Conservation (phyloP, 106 monocot species). For the Narthecium ossifragum region DNA sequence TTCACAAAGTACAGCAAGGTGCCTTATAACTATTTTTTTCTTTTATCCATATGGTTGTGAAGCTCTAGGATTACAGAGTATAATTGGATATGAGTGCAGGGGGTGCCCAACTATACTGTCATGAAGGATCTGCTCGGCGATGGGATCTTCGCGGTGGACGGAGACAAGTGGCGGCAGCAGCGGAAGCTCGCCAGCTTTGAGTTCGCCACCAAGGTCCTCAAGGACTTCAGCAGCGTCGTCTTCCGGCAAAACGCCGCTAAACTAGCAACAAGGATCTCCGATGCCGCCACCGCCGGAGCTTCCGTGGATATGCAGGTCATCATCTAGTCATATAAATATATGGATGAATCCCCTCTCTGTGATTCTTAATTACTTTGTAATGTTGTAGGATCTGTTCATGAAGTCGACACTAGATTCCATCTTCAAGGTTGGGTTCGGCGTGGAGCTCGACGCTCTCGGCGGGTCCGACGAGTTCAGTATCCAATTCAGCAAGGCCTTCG, state of each 20-base stretch:
- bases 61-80: not conserved
- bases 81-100: constrained; percentile 1
- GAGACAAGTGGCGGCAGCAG: constrained; percentile 38
- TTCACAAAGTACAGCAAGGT: constrained; percentile 39
- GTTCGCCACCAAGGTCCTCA: constrained; percentile 28
- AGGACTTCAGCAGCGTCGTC: constrained; percentile 28
- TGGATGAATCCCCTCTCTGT: no score
- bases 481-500: constrained; percentile 40
- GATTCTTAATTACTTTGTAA: no score
- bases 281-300: not conserved
- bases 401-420: constrained; percentile 49
- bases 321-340: not conserved
- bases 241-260: constrained; percentile 24
- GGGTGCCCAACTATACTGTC: constrained; percentile 4
- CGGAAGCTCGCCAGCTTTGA: constrained; percentile 35
- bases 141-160: constrained; percentile 43
- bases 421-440: constrained; percentile 53
- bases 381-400: constrained; percentile 27
- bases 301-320: constrained; percentile 16
- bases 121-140: constrained; percentile 30
- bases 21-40: not conserved
- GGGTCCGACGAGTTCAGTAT: constrained; percentile 16
- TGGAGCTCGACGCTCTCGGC: constrained; percentile 35
- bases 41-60: not conserved
- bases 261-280: constrained; percentile 4